These are phyloP conservation scores for Oryza longistaminata DNA, from an alignment of 176 grass and related monocot species.

Conservation along the genomic window DNA sequence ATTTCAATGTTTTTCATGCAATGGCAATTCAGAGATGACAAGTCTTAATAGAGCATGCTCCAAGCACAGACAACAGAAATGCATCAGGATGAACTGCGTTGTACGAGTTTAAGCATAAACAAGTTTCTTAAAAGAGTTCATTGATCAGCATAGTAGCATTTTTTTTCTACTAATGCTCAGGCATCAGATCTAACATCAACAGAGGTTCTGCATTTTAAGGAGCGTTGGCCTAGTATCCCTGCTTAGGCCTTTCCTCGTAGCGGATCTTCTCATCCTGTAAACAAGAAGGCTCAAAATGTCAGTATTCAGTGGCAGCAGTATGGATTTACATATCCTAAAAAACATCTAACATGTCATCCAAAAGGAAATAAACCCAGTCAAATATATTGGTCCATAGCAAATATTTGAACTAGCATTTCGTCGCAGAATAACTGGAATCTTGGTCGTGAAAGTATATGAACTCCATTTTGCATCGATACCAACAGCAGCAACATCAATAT, in stretches of 20 bases:
- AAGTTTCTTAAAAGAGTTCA: neutral
- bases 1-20: too few species aligned
- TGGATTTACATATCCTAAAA: neutral
- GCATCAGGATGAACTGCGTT: neutral
- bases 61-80: neutral
- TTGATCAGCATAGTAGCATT: neutral
- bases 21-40: too few species aligned
- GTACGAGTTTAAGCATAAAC: neutral
- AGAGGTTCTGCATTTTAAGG: neutral
- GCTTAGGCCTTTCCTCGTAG: conserved; percentile 37
- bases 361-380: neutral
- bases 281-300: neutral
- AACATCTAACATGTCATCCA: neutral
- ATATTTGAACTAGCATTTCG: neutral
- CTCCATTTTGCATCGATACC: neutral
- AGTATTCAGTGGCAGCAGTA: neutral
- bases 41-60: neutral
- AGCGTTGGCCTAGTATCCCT: conserved; percentile 36
- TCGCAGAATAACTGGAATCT: neutral
- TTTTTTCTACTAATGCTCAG: neutral
- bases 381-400: too few species aligned
- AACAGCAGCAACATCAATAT: neutral
- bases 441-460: neutral
- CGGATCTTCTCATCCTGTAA: conserved; percentile 53
- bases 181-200: neutral